Evolutionary conservation across 495 filamentous ascomycete species (phyloP).

Genomic region (Penicillium nucicola): DNA sequence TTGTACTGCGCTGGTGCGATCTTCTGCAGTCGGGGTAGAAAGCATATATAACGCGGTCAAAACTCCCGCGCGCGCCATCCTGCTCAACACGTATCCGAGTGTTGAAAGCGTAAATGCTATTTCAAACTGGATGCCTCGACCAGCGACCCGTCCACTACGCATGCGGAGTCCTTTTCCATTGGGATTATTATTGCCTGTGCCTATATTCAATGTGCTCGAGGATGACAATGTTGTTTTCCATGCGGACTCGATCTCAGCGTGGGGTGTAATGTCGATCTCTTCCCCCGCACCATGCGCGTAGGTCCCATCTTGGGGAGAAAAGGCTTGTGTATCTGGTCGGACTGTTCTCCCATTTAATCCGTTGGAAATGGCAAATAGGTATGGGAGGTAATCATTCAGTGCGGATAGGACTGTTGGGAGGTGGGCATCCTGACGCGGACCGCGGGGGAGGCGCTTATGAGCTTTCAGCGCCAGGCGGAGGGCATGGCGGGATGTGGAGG

Average conservation of each 20-base stretch:
- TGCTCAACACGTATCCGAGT: slow-evolving; percentile 67
- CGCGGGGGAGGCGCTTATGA: slow-evolving; percentile 72
- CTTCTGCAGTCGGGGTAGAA: slow-evolving; percentile 58
- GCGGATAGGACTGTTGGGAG: slow-evolving; percentile 64
- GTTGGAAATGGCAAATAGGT: slow-evolving; percentile 69
- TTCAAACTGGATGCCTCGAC: slow-evolving; percentile 80
- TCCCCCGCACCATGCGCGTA: background rate
- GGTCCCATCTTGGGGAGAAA: background rate
- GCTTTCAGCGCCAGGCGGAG: slow-evolving; percentile 74
- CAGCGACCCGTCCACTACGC: slow-evolving; percentile 51
- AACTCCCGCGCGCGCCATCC: slow-evolving; percentile 62
- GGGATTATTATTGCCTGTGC: background rate
- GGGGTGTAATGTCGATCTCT: slow-evolving; percentile 61
- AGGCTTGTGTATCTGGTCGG: slow-evolving; percentile 4
- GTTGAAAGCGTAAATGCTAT: slow-evolving; percentile 74
- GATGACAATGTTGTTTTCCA: slow-evolving; percentile 80
- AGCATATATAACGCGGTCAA: slow-evolving; percentile 53
- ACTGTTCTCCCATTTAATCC: slow-evolving; percentile 53
- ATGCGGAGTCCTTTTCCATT: background rate
- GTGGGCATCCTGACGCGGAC: slow-evolving; percentile 56
- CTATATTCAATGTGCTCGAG: slow-evolving; percentile 17
- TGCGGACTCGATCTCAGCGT: slow-evolving; percentile 59
- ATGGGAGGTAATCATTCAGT: slow-evolving; percentile 73
- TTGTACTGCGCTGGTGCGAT: slow-evolving; percentile 64
- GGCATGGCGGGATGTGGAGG: slow-evolving; percentile 74